Evolutionary conservation across 2,329 filamentous ascomycete species (phyloP).

Genomic region (Fusarium nematophilum): DNA sequence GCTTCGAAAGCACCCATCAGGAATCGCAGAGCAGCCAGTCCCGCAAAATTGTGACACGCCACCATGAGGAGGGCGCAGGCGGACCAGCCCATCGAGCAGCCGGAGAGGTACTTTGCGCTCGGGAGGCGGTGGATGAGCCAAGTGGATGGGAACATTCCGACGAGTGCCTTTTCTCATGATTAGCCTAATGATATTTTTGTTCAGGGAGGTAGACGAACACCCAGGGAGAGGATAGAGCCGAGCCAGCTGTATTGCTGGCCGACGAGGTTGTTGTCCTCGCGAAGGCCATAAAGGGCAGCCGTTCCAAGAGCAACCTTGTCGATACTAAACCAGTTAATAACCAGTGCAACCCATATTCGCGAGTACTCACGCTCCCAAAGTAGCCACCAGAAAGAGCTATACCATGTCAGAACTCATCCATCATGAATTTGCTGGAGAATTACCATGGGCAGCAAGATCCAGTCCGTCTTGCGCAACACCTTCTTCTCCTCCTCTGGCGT

Average conservation of each 20-base stretch:
- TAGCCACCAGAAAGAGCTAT: constrained; percentile 10
- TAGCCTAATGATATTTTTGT: neutral
- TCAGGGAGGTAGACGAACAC: neutral
- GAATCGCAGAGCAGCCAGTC: constrained; percentile 1
- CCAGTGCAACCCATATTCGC: neutral
- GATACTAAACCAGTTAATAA: neutral
- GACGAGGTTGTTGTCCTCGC: constrained; percentile 14
- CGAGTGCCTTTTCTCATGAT: constrained; percentile 1
- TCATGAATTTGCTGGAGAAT: too few relatives aligned
- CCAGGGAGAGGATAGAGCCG: constrained; percentile 11
- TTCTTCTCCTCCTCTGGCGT: constrained; percentile 13
- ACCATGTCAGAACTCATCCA: too few relatives aligned
- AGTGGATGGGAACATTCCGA: constrained; percentile 14
- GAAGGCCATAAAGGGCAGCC: constrained; percentile 12
- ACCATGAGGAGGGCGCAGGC: constrained; percentile 1
- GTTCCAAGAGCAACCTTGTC: constrained; percentile 19
- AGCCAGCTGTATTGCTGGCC: constrained; percentile 25
- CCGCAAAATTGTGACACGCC: constrained; percentile 16
- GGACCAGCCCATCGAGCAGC: constrained; percentile 17
- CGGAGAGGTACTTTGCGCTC: constrained; percentile 13
- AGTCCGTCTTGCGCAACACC: constrained; percentile 4
- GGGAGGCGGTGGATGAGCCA: constrained; percentile 20
- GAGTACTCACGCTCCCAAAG: constrained; percentile 14
- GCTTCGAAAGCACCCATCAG: constrained; percentile 19
- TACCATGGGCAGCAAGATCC: neutral